phyloP scores from a whole-genome alignment of 768 basidiomycete species.

The Pleurotus citrinopileatus region DNA sequence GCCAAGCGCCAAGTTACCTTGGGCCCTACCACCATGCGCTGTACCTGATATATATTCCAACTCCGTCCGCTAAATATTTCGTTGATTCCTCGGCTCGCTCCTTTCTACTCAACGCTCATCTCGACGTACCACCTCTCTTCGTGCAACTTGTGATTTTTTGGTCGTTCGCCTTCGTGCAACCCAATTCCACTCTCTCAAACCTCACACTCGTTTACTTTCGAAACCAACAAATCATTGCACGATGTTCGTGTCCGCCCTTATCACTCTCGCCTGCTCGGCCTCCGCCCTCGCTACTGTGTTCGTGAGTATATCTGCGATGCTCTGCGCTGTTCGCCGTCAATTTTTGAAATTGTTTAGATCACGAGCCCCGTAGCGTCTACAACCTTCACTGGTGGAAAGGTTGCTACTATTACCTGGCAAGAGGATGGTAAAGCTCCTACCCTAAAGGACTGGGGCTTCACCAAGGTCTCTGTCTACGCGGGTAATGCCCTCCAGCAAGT shows the following conservation, averaged over 20 bases:
- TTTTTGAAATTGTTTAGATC: too few species aligned
- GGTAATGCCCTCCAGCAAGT: constrained; percentile 68
- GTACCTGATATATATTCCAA: not conserved
- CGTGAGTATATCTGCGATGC: constrained; percentile 34
- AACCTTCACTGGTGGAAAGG: constrained; percentile 47
- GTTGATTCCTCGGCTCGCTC: not conserved
- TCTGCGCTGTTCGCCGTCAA: too few species aligned
- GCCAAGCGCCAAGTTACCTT: not conserved
- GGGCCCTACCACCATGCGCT: too few species aligned
- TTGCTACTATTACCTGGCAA: constrained; percentile 52
- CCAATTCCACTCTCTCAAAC: constrained; percentile 35
- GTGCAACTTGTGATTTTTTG: constrained; percentile 3
- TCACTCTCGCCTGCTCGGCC: constrained; percentile 49
- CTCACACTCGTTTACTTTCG: constrained; percentile 8
- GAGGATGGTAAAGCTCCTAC: constrained; percentile 49
- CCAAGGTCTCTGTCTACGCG: constrained; percentile 55
- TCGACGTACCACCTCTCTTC: not conserved
- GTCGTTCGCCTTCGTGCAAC: constrained; percentile 20
- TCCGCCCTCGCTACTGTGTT: constrained; percentile 56
- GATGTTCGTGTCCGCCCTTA: constrained; percentile 52
- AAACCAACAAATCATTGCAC: constrained; percentile 15
- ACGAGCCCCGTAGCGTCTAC: constrained; percentile 51
- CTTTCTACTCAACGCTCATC: constrained; percentile 1
- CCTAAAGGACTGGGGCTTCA: constrained; percentile 48
- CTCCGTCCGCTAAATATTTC: constrained; percentile 10